Evolutionary conservation across 495 filamentous ascomycete species (phyloP).

Genomic region (Cudoniella acicularis): DNA sequence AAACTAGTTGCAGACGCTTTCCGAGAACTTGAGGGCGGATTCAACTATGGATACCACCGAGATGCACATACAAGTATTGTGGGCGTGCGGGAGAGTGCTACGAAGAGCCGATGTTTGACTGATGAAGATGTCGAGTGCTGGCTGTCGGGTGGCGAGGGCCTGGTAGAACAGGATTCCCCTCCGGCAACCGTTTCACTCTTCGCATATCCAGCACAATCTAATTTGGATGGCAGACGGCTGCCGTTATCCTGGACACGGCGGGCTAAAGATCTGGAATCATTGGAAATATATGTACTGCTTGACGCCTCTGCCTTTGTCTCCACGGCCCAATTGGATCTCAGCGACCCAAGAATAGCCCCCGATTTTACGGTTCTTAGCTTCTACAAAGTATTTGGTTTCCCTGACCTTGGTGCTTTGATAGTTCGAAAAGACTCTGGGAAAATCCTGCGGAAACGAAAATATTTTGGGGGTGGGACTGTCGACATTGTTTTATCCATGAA

Average conservation of each 20-base stretch:
- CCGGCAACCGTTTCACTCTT: slow-evolving; percentile 45
- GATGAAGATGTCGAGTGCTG: slow-evolving; percentile 68
- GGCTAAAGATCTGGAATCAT: slow-evolving; percentile 36
- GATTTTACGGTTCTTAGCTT: slow-evolving; percentile 91
- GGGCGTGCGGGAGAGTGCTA: slow-evolving; percentile 72
- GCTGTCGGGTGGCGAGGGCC: slow-evolving; percentile 39
- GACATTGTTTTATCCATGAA: slow-evolving; percentile 64
- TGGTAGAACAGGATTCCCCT: slow-evolving; percentile 3
- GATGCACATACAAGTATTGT: slow-evolving; percentile 88
- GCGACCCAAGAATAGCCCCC: slow-evolving; percentile 55
- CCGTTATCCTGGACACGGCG: slow-evolving; percentile 65
- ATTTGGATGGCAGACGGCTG: slow-evolving; percentile 81
- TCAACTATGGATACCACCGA: slow-evolving; percentile 77
- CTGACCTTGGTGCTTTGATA: slow-evolving; percentile 84
- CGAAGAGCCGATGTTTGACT: slow-evolving; percentile 60
- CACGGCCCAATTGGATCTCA: slow-evolving; percentile 71
- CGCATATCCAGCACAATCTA: slow-evolving; percentile 88
- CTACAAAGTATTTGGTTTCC: slow-evolving; percentile 97
- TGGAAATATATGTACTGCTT: slow-evolving; percentile 66
- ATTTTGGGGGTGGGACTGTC: slow-evolving; percentile 95
- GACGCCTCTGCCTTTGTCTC: slow-evolving; percentile 85
- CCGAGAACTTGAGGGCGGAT: slow-evolving; percentile 58
- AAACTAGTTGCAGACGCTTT: slow-evolving; percentile 81
- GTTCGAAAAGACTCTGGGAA: slow-evolving; percentile 66
- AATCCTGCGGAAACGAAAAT: slow-evolving; percentile 61